Percentiles rank a stretch among this genome's conserved stretches.
Evolutionary conservation across 73 alveolate species (phyloP).

Genomic region (Paraurostyla sp.): DNA sequence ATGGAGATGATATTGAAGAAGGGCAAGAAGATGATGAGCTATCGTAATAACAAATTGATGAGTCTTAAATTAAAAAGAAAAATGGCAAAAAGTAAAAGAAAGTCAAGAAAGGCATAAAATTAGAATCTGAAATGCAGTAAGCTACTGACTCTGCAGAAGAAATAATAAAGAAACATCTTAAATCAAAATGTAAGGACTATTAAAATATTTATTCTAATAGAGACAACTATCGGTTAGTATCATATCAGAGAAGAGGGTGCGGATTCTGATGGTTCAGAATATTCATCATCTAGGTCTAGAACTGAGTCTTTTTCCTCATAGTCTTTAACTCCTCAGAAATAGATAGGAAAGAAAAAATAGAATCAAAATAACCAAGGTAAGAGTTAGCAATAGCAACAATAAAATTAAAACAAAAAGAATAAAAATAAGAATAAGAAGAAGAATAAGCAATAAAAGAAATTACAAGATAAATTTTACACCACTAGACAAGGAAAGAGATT

Average conservation of each 20-base stretch:
- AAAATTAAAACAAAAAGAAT: not conserved
- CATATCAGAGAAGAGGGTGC: not conserved
- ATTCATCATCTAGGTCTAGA: not conserved
- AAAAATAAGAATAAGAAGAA: not conserved
- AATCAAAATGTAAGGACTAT: not conserved
- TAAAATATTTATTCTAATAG: not conserved
- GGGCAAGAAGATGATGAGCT: not conserved
- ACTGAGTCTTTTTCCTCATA: not conserved
- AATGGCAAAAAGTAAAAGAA: not conserved
- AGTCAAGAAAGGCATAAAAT: not conserved
- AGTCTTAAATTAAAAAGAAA: too few relatives aligned
- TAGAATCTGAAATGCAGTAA: not conserved
- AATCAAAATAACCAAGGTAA: not conserved
- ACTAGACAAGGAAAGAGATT: slow-evolving; percentile 13
- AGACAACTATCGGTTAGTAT: not conserved
- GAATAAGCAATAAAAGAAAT: not conserved
- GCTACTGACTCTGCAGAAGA: slow-evolving; percentile 57
- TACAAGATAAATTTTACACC: slow-evolving; percentile 39
- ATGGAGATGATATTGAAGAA: not conserved
- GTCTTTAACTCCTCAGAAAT: not conserved
- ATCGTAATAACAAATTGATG: too few relatives aligned
- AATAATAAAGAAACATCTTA: slow-evolving; percentile 8
- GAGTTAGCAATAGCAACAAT: not conserved
- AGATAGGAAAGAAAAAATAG: not conserved
- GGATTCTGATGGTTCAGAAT: too few relatives aligned